phyloP scores from a whole-genome alignment of 2,329 filamentous ascomycete genomes.

The Pestalotiopsis sp. region DNA sequence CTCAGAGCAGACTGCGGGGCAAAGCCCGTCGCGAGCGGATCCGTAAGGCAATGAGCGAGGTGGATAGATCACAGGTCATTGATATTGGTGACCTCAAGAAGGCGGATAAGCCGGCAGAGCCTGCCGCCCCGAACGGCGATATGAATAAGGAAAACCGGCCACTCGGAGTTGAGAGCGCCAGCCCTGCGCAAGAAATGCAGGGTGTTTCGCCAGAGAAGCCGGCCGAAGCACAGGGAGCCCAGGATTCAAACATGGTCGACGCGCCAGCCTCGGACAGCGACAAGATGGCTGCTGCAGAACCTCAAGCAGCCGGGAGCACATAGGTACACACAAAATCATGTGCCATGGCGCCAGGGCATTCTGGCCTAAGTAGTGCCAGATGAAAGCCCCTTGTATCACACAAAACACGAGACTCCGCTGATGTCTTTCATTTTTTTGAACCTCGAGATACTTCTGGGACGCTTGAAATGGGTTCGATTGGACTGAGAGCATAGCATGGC shows the following conservation, averaged over 20 bases:
- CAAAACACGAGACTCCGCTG: not conserved
- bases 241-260: constrained; percentile 1
- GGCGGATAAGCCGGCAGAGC: constrained; percentile 31
- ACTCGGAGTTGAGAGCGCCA: not conserved
- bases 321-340: not conserved
- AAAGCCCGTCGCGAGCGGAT: constrained; percentile 60
- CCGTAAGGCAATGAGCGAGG: constrained; percentile 56
- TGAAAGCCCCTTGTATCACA: too few species aligned
- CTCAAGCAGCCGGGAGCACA: not conserved
- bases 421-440: not conserved
- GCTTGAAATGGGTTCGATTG: not conserved
- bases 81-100: constrained; percentile 34
- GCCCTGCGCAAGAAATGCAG: not conserved
- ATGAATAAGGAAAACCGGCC: constrained; percentile 52
- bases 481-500: constrained; percentile 8
- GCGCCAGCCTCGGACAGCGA: not conserved
- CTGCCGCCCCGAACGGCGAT: constrained; percentile 18
- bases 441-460: not conserved
- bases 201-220: not conserved
- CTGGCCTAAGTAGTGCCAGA: not conserved
- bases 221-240: not conserved
- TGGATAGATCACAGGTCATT: constrained; percentile 42
- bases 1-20: constrained; percentile 58
- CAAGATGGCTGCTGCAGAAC: not conserved
- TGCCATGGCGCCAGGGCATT: not conserved